Percentiles rank a stretch among this genome's conserved stretches.
phyloP scores from a whole-genome alignment of 805 yeast species.

The Yarrowia yakushimensis region DNA sequence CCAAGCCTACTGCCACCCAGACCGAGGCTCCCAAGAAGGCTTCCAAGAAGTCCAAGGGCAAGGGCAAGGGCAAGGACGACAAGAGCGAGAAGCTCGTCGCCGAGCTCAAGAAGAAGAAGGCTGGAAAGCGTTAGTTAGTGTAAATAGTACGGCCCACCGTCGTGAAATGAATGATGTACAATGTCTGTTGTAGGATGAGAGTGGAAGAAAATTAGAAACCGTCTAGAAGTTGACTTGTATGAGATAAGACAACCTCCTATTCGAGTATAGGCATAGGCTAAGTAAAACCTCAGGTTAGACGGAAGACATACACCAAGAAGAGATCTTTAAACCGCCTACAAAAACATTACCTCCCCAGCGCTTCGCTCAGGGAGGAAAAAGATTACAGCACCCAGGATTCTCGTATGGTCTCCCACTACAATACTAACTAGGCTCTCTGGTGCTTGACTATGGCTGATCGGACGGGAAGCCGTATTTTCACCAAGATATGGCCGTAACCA shows the following conservation, averaged over 20 bases:
- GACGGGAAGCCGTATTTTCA: constrained; percentile 25
- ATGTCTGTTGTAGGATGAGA: too few relatives aligned
- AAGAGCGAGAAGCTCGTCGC: constrained; percentile 25
- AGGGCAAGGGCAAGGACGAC: constrained; percentile 35
- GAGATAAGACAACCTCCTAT: too few relatives aligned
- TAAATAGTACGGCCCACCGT: neutral
- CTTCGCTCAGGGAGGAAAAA: neutral
- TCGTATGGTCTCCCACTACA: constrained; percentile 26
- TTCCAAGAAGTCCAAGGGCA: constrained; percentile 43
- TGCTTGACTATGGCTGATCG: constrained; percentile 25
- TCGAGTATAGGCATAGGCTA: too few relatives aligned
- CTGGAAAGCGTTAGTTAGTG: neutral
- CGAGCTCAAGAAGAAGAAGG: constrained; percentile 24
- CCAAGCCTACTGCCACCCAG: constrained; percentile 15
- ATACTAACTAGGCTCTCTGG: constrained; percentile 25
- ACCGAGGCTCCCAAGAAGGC: constrained; percentile 33
- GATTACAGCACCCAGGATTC: constrained; percentile 25
- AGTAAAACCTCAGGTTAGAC: too few relatives aligned
- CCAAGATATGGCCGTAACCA: constrained; percentile 25
- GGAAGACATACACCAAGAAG: too few relatives aligned
- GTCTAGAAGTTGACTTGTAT: too few relatives aligned
- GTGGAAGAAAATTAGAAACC: too few relatives aligned
- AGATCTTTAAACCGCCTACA: too few relatives aligned
- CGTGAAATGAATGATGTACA: neutral
- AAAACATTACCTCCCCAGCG: neutral